phyloP scores from a whole-genome alignment of 768 basidiomycete species.

The Pleurotus eryngii region DNA sequence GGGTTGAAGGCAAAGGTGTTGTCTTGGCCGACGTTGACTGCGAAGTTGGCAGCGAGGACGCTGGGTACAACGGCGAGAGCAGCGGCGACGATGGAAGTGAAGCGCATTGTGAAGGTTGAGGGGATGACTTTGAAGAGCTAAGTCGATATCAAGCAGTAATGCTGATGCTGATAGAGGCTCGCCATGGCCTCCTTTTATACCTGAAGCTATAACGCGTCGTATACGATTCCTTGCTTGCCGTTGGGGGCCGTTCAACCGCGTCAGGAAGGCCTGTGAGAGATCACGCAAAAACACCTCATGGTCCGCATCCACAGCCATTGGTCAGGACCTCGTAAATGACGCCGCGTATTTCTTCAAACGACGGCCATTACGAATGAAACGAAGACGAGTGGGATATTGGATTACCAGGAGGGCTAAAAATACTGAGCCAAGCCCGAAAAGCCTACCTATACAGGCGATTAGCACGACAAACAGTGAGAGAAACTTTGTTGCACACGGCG shows the following conservation, averaged over 20 bases:
- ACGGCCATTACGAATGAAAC: not conserved
- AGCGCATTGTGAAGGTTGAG: not conserved
- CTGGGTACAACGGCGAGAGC: not conserved
- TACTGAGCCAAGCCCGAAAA: not conserved
- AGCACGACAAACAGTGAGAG: not conserved
- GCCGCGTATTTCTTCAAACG: not conserved
- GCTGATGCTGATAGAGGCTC: not conserved
- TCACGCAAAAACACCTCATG: not conserved
- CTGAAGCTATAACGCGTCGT: not conserved
- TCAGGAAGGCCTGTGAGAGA: slow-evolving; percentile 2
- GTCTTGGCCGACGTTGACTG: slow-evolving; percentile 4
- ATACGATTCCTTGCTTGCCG: not conserved
- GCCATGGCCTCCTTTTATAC: not conserved
- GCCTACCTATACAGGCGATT: not conserved
- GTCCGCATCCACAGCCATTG: not conserved
- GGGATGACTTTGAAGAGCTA: not conserved
- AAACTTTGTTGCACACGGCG: not conserved
- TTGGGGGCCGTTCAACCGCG: not conserved
- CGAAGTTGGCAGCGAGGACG: not conserved
- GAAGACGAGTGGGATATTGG: not conserved
- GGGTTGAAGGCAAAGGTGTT: slow-evolving; percentile 8
- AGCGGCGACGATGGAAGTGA: slow-evolving; percentile 4
- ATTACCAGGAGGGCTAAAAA: not conserved
- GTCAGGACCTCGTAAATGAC: not conserved
- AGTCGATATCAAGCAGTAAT: not conserved